These are phyloP conservation scores for Physocladia obscura DNA, from an alignment of 192 early-diverging fungal species.

Conservation along the genomic window DNA sequence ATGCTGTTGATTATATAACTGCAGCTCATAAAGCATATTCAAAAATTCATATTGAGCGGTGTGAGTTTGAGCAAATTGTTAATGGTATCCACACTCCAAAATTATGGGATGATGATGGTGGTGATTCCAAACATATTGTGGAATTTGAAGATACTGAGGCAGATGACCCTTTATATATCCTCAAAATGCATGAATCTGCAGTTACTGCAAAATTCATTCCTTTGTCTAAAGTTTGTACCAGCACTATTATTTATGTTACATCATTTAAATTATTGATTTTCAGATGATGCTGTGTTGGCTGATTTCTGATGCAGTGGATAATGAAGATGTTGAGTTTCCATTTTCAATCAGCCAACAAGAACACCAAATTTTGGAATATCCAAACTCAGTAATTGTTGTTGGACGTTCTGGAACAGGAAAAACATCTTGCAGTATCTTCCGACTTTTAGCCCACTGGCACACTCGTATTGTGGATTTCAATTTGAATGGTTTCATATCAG, in stretches of 20 bases:
- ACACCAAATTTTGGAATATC: slow-evolving; percentile 18
- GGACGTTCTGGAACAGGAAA: slow-evolving; percentile 33
- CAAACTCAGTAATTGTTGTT: slow-evolving; percentile 19
- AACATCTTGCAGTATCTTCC: slow-evolving; percentile 30
- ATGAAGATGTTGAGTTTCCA: slow-evolving; percentile 28
- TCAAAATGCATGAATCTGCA: slow-evolving; percentile 29
- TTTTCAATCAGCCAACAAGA: slow-evolving; percentile 30
- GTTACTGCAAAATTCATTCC: slow-evolving; percentile 37
- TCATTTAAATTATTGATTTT: neutral
- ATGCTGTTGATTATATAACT: neutral
- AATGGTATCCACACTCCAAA: neutral
- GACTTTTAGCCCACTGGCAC: slow-evolving; percentile 9
- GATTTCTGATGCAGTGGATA: neutral
- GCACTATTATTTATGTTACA: neutral
- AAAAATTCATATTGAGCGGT: slow-evolving; percentile 1
- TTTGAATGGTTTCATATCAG: neutral
- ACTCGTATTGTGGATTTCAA: neutral
- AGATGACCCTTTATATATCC: neutral
- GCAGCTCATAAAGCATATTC: slow-evolving; percentile 20
- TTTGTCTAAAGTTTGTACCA: slow-evolving; percentile 17
- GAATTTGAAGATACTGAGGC: neutral
- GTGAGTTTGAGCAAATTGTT: neutral
- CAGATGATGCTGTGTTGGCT: slow-evolving; percentile 17
- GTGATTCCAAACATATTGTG: neutral
- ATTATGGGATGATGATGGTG: slow-evolving; percentile 2